These are phyloP conservation scores for Candida sithepensis DNA, from an alignment of 805 yeast species.

Conservation along the genomic window DNA sequence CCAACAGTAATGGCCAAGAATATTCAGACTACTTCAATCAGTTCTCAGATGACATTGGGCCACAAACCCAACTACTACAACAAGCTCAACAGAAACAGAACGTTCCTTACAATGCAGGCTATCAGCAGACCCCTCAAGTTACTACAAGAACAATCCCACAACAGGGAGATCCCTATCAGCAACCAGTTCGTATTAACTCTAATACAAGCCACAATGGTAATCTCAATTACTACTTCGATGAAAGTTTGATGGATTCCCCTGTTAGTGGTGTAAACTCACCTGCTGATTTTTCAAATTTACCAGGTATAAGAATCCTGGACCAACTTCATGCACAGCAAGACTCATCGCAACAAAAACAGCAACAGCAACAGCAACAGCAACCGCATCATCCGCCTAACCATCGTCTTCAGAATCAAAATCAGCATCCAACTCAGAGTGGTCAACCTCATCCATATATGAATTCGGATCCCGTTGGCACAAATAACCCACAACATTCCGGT, in stretches of 20 bases:
- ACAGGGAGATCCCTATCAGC: neutral
- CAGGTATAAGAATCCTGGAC: neutral
- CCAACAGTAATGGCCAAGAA: constrained; percentile 5
- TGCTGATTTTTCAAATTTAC: neutral
- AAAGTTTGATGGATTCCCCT: neutral
- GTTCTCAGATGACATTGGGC: neutral
- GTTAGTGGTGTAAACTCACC: constrained; percentile 1
- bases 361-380: neutral
- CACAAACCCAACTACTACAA: neutral
- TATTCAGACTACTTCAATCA: constrained; percentile 7
- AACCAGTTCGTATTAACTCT: neutral
- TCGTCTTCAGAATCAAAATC: neutral
- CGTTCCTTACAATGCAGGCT: neutral
- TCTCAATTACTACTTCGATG: neutral
- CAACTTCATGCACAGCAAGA: neutral
- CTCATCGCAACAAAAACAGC: neutral
- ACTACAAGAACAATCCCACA: neutral
- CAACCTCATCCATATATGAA: too few species aligned
- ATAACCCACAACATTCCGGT: neutral
- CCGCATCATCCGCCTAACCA: neutral
- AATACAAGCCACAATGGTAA: neutral
- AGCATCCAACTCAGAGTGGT: too few species aligned
- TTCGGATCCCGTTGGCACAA: neutral
- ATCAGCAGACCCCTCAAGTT: neutral
- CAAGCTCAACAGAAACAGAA: neutral